Conservation (phyloP, 345 rosid species). For the Eucalyptus marginata region DNA sequence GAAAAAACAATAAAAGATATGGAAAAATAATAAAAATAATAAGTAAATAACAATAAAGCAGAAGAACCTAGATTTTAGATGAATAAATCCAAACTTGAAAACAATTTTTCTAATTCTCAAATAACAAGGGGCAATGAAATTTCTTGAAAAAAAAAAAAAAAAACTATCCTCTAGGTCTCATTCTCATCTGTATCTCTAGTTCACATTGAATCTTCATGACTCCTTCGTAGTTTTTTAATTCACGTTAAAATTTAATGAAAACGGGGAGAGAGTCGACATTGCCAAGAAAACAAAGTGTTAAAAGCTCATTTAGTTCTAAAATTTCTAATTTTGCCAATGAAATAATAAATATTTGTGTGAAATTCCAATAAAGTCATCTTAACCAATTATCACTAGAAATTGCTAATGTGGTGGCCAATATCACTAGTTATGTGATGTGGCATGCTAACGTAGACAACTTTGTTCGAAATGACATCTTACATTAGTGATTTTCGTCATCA, state of each 20-base stretch:
- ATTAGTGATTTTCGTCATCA: neutral
- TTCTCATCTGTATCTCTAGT: neutral
- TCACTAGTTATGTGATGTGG: fast-evolving
- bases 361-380: neutral
- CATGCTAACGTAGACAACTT: neutral
- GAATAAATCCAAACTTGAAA: too few species aligned
- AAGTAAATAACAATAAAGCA: neutral
- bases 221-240: too few species aligned
- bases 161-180: neutral
- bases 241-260: neutral
- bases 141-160: neutral
- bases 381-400: neutral
- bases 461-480: neutral
- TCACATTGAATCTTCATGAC: neutral
- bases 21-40: neutral
- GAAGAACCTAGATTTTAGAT: neutral
- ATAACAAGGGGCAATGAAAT: neutral
- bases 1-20: neutral
- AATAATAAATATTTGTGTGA: neutral
- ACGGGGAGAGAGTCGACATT: neutral
- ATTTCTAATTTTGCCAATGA: neutral
- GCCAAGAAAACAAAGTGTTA: neutral
- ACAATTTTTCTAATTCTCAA: neutral
- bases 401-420: neutral
- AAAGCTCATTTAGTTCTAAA: neutral